Conservation (phyloP, 345 rosid genomes). For the Eucalyptus lansdowneana region DNA sequence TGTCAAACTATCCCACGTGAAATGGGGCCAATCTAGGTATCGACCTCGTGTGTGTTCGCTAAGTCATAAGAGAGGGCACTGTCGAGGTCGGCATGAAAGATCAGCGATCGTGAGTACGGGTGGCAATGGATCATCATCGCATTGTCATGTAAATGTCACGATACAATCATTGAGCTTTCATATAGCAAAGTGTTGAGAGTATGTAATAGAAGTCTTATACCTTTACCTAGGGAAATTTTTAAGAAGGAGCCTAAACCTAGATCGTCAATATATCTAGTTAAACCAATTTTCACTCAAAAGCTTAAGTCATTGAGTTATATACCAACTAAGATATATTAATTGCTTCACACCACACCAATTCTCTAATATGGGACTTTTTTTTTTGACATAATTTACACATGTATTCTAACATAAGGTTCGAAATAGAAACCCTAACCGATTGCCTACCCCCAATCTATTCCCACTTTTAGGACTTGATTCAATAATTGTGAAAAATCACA, state of each 20-base stretch:
- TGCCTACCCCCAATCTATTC: neutral
- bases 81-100: neutral
- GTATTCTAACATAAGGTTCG: neutral
- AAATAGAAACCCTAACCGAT: neutral
- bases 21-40: neutral
- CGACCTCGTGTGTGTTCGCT: neutral
- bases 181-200: neutral
- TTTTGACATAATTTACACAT: too few species aligned
- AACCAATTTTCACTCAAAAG: fast-evolving
- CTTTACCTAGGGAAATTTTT: too few species aligned
- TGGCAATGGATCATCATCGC: neutral
- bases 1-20: neutral
- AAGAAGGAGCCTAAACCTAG: fast-evolving
- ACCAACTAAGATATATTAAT: too few species aligned
- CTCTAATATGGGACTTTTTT: too few species aligned
- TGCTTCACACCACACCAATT: too few species aligned
- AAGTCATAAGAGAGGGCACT: neutral
- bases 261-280: fast-evolving
- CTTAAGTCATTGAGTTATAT: too few species aligned
- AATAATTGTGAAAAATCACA: neutral
- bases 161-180: neutral
- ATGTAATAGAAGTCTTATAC: too few species aligned
- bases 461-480: neutral
- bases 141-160: neutral
- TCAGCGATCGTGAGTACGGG: neutral